A percentile compares a stretch with the other conserved stretches of the same genome.
phyloP scores from a whole-genome alignment of 2,329 filamentous ascomycete genomes.

The Paraphaeosphaeria minitans region DNA sequence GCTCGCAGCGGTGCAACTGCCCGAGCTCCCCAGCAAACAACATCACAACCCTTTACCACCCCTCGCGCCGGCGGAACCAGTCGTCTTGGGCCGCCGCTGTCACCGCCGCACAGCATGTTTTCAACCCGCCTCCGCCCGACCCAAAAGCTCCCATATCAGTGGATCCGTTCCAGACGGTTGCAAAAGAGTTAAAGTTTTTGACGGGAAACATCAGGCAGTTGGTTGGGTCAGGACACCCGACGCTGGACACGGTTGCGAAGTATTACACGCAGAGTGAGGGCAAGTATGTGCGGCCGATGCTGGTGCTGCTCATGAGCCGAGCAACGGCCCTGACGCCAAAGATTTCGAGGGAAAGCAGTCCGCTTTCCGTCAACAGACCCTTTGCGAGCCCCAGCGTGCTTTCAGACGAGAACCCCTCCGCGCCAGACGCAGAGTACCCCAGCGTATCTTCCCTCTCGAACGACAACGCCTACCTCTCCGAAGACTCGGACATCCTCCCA shows the following conservation, averaged over 20 bases:
- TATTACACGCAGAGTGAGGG: slow-evolving; percentile 98
- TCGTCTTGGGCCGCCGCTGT: slow-evolving; percentile 81
- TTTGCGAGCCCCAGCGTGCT: slow-evolving; percentile 68
- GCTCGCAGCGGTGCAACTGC: slow-evolving; percentile 32
- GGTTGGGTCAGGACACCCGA: slow-evolving; percentile 92
- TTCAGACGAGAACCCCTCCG: slow-evolving; percentile 79
- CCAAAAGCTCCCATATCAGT: slow-evolving; percentile 72
- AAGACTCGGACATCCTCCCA: slow-evolving; percentile 77
- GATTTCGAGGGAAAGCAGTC: slow-evolving; percentile 32
- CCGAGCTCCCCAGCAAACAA: slow-evolving; percentile 17
- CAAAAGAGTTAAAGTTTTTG: slow-evolving; percentile 95
- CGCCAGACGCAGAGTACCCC: slow-evolving; percentile 50
- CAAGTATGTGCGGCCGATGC: slow-evolving; percentile 92
- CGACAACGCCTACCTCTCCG: slow-evolving; percentile 51
- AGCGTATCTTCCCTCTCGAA: slow-evolving; percentile 59
- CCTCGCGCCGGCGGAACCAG: slow-evolving; percentile 53
- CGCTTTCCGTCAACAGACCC: slow-evolving; percentile 58
- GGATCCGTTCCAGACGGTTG: slow-evolving; percentile 87
- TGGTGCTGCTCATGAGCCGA: slow-evolving; percentile 94
- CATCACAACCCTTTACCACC: slow-evolving; percentile 41
- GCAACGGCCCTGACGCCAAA: slow-evolving; percentile 83
- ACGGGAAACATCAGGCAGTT: slow-evolving; percentile 92
- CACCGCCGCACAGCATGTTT: slow-evolving; percentile 69
- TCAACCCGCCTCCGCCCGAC: slow-evolving; percentile 64
- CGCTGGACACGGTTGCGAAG: slow-evolving; percentile 92